Conservation (phyloP, 257 asterid genomes). For the Salvia splendens region DNA sequence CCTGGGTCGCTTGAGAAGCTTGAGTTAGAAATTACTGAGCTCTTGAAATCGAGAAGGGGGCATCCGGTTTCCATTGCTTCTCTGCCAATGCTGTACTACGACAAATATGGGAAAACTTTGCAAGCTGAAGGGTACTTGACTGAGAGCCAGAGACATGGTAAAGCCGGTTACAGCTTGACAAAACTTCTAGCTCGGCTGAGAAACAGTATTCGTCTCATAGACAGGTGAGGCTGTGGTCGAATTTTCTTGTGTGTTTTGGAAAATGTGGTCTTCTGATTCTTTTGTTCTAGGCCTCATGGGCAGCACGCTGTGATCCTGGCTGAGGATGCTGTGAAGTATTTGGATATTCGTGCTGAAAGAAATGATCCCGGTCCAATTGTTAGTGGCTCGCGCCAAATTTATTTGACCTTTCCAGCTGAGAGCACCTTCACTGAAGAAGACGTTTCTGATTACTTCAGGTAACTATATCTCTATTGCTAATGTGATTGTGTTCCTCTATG, state of each 20-base stretch:
- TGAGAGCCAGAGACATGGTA: constrained; percentile 90
- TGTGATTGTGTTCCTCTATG: not conserved
- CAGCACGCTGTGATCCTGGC: constrained; percentile 78
- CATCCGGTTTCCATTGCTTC: constrained; percentile 81
- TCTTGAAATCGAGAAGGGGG: constrained; percentile 66
- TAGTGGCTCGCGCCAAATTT: constrained; percentile 71
- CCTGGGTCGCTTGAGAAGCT: constrained; percentile 69
- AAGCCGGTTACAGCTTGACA: constrained; percentile 82
- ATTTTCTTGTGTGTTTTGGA: not conserved
- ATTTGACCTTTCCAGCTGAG: constrained; percentile 83
- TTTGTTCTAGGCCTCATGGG: constrained; percentile 77
- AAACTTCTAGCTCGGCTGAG: constrained; percentile 77
- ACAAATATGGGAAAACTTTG: constrained; percentile 60
- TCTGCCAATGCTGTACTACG: constrained; percentile 77
- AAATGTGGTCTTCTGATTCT: constrained; percentile 20
- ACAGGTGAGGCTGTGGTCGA: constrained; percentile 47
- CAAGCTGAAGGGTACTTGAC: constrained; percentile 90
- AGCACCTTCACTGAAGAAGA: constrained; percentile 83
- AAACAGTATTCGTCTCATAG: constrained; percentile 66
- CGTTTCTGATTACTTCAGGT: constrained; percentile 74
- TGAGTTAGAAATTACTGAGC: constrained; percentile 67
- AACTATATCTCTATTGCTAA: constrained; percentile 17
- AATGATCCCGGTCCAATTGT: constrained; percentile 78
- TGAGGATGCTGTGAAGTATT: constrained; percentile 68
- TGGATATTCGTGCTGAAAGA: constrained; percentile 55